Percentiles rank a stretch among this genome's conserved stretches.
phyloP scores from a whole-genome alignment of 352 stramenopile genomes.

The Globisporangium cylindrosporum region DNA sequence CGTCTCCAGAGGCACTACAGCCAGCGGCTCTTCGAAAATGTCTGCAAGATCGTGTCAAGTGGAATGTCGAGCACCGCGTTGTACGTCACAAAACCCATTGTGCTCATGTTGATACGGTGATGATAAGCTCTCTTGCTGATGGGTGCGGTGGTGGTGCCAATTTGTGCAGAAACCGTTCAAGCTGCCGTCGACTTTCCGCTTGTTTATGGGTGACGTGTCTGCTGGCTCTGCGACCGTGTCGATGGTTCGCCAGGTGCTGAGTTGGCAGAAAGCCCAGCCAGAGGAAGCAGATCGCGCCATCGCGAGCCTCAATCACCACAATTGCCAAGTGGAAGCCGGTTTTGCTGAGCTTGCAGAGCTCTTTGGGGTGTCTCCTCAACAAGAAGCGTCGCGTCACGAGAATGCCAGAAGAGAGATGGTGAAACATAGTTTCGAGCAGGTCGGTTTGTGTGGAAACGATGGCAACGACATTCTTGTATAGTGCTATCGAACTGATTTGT shows the following conservation, averaged over 20 bases:
- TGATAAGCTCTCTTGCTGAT: background rate
- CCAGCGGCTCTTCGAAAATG: slow-evolving; percentile 55
- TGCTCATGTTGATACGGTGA: background rate
- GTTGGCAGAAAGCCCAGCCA: slow-evolving; percentile 35
- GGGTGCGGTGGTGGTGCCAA: background rate
- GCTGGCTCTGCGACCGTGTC: slow-evolving; percentile 90
- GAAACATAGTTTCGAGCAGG: slow-evolving; percentile 22
- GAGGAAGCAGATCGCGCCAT: slow-evolving; percentile 33
- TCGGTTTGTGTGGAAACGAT: slow-evolving; percentile 13
- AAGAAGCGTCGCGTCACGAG: background rate
- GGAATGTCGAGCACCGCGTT: slow-evolving; percentile 45
- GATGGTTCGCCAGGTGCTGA: slow-evolving; percentile 62
- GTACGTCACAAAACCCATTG: slow-evolving; percentile 22
- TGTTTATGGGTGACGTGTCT: slow-evolving; percentile 96
- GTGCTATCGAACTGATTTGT: background rate
- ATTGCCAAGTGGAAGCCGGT: slow-evolving; percentile 30
- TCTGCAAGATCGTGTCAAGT: slow-evolving; percentile 37
- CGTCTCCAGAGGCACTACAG: slow-evolving; percentile 38
- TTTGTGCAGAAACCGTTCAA: slow-evolving; percentile 45
- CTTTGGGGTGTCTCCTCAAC: background rate
- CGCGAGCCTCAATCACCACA: slow-evolving; percentile 29
- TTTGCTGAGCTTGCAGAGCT: slow-evolving; percentile 19
- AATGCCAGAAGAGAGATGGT: slow-evolving; percentile 8
- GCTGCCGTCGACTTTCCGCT: slow-evolving; percentile 69
- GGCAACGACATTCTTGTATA: background rate